phyloP scores from a whole-genome alignment of 192 early-diverging fungal species.

The Gonapodya prolifera region DNA sequence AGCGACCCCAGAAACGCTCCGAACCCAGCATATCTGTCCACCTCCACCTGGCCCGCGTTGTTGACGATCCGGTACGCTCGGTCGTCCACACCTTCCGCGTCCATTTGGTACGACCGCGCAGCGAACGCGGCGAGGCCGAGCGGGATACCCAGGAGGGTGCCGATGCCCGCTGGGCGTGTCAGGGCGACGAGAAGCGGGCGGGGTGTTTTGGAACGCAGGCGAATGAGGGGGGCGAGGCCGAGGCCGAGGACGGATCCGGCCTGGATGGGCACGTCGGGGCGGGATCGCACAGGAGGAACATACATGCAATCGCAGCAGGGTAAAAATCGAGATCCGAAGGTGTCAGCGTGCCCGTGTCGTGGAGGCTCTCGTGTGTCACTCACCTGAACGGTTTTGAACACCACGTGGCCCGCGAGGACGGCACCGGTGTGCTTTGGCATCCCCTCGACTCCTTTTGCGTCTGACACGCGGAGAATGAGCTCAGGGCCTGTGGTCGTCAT shows the following conservation, averaged over 20 bases:
- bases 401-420: background rate
- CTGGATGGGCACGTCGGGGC: no score
- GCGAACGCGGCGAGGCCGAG: background rate
- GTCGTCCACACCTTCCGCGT: background rate
- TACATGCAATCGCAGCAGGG: background rate
- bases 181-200: background rate
- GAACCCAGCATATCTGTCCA: background rate
- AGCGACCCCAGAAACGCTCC: background rate
- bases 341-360: background rate
- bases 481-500: background rate
- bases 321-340: background rate
- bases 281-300: background rate
- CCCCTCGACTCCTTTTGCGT: background rate
- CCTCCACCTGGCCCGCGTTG: background rate
- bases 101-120: background rate
- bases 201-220: background rate
- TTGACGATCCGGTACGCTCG: constrained; percentile 1
- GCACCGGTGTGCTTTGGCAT: background rate
- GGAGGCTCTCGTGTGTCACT: background rate
- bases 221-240: background rate
- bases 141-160: background rate
- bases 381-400: background rate
- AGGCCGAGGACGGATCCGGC: background rate
- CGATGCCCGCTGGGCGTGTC: background rate
- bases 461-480: background rate